Evolutionary conservation across 768 basidiomycete species (phyloP).

Genomic region (Trametes maxima): DNA sequence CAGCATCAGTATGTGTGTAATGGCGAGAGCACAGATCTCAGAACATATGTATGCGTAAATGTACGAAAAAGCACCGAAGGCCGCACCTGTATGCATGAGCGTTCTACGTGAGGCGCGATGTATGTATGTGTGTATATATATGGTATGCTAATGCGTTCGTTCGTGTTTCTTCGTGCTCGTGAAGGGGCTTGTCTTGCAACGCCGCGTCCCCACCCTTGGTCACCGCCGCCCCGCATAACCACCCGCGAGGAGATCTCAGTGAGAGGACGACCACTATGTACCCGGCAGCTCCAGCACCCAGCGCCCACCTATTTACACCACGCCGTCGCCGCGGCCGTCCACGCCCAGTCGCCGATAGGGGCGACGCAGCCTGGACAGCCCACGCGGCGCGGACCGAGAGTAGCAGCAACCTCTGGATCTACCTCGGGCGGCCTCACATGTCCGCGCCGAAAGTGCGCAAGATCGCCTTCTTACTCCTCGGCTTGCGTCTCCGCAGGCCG

Average conservation of each 20-base stretch:
- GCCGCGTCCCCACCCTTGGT: neutral
- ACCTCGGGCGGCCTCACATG: too few species aligned
- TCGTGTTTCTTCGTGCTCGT: neutral
- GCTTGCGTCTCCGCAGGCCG: slow-evolving; percentile 32
- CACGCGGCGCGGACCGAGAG: neutral
- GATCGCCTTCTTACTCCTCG: slow-evolving; percentile 30
- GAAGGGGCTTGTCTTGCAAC: neutral
- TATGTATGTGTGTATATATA: neutral
- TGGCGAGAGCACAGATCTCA: too few species aligned
- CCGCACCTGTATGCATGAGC: too few species aligned
- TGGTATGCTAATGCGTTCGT: neutral
- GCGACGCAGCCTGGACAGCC: neutral
- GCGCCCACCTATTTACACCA: neutral
- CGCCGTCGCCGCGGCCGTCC: neutral
- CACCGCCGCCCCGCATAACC: too few species aligned
- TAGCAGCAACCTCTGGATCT: slow-evolving; percentile 9
- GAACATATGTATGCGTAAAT: neutral
- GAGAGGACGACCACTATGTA: slow-evolving; percentile 7
- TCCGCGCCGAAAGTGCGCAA: slow-evolving; percentile 29
- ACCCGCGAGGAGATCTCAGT: too few species aligned
- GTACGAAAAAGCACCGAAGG: neutral
- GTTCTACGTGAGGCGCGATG: neutral
- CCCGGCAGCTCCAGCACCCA: neutral
- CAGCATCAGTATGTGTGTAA: neutral
- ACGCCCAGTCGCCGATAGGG: neutral